These are phyloP conservation scores for Arachnomyces sp. DNA, from an alignment of 2,329 filamentous ascomycete genomes.

Conservation along the genomic window DNA sequence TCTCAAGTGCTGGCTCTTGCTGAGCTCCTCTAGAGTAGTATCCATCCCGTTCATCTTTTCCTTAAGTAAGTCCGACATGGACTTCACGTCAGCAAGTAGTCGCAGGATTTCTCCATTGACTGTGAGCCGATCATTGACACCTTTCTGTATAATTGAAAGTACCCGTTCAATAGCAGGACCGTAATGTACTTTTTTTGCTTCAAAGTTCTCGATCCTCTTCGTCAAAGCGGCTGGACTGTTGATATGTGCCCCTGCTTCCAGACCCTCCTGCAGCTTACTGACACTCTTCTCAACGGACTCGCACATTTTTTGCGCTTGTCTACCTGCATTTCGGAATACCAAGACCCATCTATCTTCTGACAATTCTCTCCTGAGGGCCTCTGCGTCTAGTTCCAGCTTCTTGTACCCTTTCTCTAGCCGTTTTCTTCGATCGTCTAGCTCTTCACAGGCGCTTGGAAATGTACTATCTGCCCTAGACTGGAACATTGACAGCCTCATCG, in stretches of 20 bases:
- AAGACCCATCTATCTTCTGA: conserved; percentile 94
- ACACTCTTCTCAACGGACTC: conserved; percentile 88
- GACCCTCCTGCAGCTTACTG: conserved; percentile 68
- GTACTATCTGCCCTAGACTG: conserved; percentile 65
- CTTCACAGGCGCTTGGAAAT: conserved; percentile 86
- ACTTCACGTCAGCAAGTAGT: conserved; percentile 75
- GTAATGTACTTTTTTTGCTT: conserved; percentile 91
- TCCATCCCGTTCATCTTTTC: conserved; percentile 73
- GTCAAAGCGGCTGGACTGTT: conserved; percentile 61
- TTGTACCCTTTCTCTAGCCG: conserved; percentile 78
- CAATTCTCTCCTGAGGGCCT: conserved; percentile 79
- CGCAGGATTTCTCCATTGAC: conserved; percentile 93
- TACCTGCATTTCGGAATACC: conserved; percentile 86
- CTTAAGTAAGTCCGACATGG: conserved; percentile 71
- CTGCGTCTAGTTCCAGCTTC: conserved; percentile 82
- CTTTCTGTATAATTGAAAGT: conserved; percentile 85
- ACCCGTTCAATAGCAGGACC: conserved; percentile 88
- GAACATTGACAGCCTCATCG: conserved; percentile 87
- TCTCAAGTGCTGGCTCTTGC: conserved; percentile 65
- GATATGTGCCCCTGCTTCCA: conserved; percentile 67
- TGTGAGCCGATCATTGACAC: conserved; percentile 89
- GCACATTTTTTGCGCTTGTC: conserved; percentile 92
- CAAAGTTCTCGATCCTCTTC: conserved; percentile 87
- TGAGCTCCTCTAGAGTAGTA: conserved; percentile 62
- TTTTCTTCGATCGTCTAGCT: conserved; percentile 67